Percentiles rank a stretch among this genome's conserved stretches.
phyloP scores from a whole-genome alignment of 2,329 filamentous ascomycete genomes.

The Purpureocillium lavendulum region DNA sequence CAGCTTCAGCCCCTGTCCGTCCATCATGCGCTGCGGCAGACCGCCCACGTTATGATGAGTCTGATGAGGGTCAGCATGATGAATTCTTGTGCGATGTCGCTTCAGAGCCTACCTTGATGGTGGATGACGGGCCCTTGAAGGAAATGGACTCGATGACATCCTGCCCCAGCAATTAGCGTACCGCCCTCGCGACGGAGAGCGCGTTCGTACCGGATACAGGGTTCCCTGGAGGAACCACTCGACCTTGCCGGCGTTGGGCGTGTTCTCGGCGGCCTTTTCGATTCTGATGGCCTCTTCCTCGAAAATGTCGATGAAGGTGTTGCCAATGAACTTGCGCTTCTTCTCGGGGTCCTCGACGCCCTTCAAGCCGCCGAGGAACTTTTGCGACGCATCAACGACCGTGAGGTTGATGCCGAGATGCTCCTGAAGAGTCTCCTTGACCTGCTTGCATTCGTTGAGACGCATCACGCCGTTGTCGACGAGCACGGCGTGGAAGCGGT shows the following conservation, averaged over 20 bases:
- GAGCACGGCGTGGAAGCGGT: constrained; percentile 57
- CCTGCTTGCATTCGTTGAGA: constrained; percentile 72
- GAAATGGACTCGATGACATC: constrained; percentile 38
- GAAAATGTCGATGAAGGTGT: constrained; percentile 60
- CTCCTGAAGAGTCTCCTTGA: constrained; percentile 69
- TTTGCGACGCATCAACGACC: constrained; percentile 69
- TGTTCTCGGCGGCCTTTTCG: constrained; percentile 60
- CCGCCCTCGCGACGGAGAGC: no score
- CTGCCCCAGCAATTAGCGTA: no score
- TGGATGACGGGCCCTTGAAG: constrained; percentile 39
- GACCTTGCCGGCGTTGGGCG: constrained; percentile 62
- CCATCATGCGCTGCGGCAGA: constrained; percentile 47
- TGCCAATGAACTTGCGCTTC: constrained; percentile 87
- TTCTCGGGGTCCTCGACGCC: constrained; percentile 72
- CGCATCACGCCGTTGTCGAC: constrained; percentile 77
- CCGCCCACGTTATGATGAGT: constrained; percentile 57
- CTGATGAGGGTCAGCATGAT: no score
- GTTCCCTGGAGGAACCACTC: constrained; percentile 86
- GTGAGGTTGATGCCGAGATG: constrained; percentile 87
- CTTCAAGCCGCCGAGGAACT: constrained; percentile 68
- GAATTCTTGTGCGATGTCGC: no score
- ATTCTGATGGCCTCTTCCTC: constrained; percentile 66
- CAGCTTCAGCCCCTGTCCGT: constrained; percentile 19
- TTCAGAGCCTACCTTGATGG: no score
- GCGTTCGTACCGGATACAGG: constrained; percentile 57